phyloP scores from a whole-genome alignment of 768 basidiomycete genomes.

The Russula olivacea region DNA sequence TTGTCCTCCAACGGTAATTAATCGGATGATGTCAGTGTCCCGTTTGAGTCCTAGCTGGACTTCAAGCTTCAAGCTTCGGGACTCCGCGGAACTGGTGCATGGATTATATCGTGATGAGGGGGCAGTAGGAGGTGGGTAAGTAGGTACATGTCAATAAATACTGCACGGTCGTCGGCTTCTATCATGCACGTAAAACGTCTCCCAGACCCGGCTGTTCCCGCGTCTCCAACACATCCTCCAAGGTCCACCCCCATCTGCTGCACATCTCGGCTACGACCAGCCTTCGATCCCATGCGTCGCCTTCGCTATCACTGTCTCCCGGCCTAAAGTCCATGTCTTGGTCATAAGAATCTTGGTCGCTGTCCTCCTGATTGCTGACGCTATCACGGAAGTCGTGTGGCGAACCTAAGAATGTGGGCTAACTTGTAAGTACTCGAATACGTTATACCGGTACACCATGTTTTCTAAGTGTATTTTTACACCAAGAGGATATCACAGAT shows the following conservation, averaged over 20 bases:
- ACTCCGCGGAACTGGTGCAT: no score
- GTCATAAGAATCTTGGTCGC: constrained; percentile 21
- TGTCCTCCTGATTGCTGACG: constrained; percentile 21
- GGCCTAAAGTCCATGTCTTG: constrained; percentile 18
- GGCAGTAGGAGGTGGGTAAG: no score
- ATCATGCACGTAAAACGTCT: constrained; percentile 22
- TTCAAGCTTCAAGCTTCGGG: no score
- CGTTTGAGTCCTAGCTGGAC: no score
- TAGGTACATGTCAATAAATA: no score
- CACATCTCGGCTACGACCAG: constrained; percentile 22
- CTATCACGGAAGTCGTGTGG: constrained; percentile 18
- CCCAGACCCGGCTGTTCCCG: constrained; percentile 19
- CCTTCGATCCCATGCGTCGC: constrained; percentile 15
- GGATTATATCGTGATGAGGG: no score
- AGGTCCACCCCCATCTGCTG: constrained; percentile 23
- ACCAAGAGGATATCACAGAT: neutral
- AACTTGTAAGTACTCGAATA: no score
- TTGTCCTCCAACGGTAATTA: no score
- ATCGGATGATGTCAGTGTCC: no score
- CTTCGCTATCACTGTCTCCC: constrained; percentile 21
- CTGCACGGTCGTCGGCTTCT: no score
- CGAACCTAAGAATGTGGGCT: constrained; percentile 4
- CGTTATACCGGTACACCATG: no score
- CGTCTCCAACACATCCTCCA: constrained; percentile 22
- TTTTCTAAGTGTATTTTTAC: neutral